A percentile compares a stretch with the other conserved stretches of the same genome.
Evolutionary conservation across 2,329 filamentous ascomycete genomes (phyloP).

Genomic region (Exophiala aquamarina): DNA sequence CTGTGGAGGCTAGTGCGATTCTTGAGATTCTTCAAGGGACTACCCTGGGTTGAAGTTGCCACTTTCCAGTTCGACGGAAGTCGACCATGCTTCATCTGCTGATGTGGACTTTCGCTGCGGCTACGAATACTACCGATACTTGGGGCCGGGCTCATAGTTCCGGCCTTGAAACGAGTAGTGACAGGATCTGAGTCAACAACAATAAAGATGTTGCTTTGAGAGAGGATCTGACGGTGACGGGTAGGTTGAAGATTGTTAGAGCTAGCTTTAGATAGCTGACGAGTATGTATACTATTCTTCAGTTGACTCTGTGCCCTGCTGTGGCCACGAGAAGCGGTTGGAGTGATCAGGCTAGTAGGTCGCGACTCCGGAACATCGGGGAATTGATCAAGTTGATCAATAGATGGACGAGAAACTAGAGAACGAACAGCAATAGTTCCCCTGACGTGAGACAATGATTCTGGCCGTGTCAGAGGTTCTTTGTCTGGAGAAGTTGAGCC

Average conservation of each 20-base stretch:
- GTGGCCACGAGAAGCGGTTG: background rate
- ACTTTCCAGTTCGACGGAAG: constrained; percentile 16
- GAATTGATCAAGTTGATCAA: constrained; percentile 22
- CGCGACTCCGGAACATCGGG: constrained; percentile 19
- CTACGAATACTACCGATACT: constrained; percentile 11
- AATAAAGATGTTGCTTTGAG: constrained; percentile 24
- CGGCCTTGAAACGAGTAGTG: constrained; percentile 23
- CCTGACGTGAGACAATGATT: background rate
- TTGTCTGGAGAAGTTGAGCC: background rate
- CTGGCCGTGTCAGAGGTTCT: background rate
- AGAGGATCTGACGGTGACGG: constrained; percentile 9
- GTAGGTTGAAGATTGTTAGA: background rate
- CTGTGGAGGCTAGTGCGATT: constrained; percentile 4
- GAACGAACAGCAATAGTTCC: background rate
- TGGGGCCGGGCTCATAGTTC: constrained; percentile 20
- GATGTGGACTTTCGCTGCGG: constrained; percentile 5
- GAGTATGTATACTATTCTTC: constrained; percentile 1
- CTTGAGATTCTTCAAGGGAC: constrained; percentile 2
- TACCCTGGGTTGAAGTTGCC: constrained; percentile 5
- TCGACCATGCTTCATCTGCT: constrained; percentile 2
- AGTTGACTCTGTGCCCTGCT: constrained; percentile 2
- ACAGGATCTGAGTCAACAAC: constrained; percentile 25
- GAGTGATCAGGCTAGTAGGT: constrained; percentile 6
- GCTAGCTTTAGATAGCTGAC: constrained; percentile 12
- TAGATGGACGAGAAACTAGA: background rate